Evolutionary conservation across 2,329 filamentous ascomycete species (phyloP).

Genomic region (Monilinia polystroma): DNA sequence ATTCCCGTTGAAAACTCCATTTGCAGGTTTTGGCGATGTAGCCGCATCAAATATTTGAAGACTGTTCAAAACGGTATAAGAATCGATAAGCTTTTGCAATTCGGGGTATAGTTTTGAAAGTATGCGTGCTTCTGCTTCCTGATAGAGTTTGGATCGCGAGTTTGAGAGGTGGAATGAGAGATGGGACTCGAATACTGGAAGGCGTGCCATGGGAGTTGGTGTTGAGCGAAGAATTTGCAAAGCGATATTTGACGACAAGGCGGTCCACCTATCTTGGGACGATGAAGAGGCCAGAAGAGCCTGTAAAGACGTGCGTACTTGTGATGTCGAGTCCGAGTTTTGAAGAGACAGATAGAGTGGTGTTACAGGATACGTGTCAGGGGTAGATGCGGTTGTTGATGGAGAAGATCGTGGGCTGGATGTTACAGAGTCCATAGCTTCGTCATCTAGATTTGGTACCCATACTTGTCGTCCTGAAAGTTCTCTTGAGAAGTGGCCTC

Average conservation of each 20-base stretch:
- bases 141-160: constrained; percentile 34
- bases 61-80: constrained; percentile 37
- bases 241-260: constrained; percentile 35
- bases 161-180: constrained; percentile 39
- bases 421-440: constrained; percentile 27
- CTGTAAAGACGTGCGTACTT: constrained; percentile 36
- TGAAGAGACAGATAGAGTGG: constrained; percentile 35
- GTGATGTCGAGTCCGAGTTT: constrained; percentile 31
- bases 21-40: constrained; percentile 32
- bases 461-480: constrained; percentile 33
- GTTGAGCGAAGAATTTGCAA: constrained; percentile 40
- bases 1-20: constrained; percentile 11
- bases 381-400: constrained; percentile 35
- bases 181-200: constrained; percentile 38
- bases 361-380: constrained; percentile 33
- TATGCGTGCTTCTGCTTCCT: constrained; percentile 37
- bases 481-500: constrained; percentile 31
- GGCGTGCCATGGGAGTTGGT: constrained; percentile 34
- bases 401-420: constrained; percentile 39
- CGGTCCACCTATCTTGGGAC: constrained; percentile 36
- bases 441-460: constrained; percentile 34
- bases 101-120: constrained; percentile 34
- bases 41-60: constrained; percentile 40
- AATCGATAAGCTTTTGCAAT: constrained; percentile 37
- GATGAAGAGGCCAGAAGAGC: constrained; percentile 38